phyloP scores from a whole-genome alignment of 371 early-diverging fungal species.

The Mortierella sp. region DNA sequence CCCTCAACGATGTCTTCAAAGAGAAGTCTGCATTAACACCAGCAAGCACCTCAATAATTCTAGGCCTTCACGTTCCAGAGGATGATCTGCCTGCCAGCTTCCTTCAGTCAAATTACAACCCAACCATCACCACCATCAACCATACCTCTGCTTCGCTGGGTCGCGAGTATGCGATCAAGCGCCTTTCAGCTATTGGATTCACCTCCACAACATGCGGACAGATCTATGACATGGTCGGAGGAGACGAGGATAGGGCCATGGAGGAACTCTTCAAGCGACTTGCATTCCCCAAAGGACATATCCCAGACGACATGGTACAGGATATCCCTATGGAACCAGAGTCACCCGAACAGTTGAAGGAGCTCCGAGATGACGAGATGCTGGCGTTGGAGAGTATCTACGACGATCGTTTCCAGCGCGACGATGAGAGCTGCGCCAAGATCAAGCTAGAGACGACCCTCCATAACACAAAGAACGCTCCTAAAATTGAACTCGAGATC shows the following conservation, averaged over 20 bases:
- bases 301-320: constrained; percentile 54
- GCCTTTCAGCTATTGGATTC: constrained; percentile 76
- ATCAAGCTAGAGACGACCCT: constrained; percentile 42
- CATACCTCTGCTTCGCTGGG: constrained; percentile 71
- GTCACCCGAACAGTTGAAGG: constrained; percentile 61
- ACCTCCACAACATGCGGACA: constrained; percentile 63
- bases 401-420: constrained; percentile 60
- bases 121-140: constrained; percentile 71
- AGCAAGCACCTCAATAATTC: background rate
- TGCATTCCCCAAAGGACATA: constrained; percentile 40
- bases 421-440: constrained; percentile 15
- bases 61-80: constrained; percentile 89
- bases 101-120: constrained; percentile 71
- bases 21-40: no score
- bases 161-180: constrained; percentile 74
- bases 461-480: constrained; percentile 47
- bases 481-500: constrained; percentile 64
- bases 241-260: constrained; percentile 68
- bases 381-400: constrained; percentile 80
- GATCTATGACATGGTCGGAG: constrained; percentile 60
- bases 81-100: constrained; percentile 81
- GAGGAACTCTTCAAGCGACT: constrained; percentile 64
- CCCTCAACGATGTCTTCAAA: background rate
- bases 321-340: constrained; percentile 60
- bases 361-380: constrained; percentile 66